These are phyloP conservation scores for Strobilomyces echinocephalus DNA, from an alignment of 768 basidiomycete genomes.

Conservation along the genomic window DNA sequence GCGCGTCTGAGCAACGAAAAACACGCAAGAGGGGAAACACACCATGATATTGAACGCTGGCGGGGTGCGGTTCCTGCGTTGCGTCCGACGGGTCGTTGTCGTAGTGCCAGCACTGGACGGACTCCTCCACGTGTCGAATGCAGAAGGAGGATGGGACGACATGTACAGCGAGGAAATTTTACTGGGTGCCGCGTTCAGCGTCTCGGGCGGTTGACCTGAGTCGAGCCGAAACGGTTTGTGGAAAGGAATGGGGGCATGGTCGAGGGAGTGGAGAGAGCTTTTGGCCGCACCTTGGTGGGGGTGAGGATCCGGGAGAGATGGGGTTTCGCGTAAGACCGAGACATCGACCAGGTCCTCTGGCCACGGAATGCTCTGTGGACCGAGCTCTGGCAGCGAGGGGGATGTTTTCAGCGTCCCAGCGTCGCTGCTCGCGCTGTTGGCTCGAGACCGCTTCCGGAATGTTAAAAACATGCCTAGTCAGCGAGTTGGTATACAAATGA, in stretches of 20 bases:
- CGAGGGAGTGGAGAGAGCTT: slow-evolving; percentile 55
- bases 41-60: slow-evolving; percentile 90
- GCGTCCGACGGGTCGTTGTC: slow-evolving; percentile 46
- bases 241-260: slow-evolving; percentile 61
- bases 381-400: slow-evolving; percentile 76
- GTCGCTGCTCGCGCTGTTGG: slow-evolving; percentile 36
- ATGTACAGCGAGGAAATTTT: slow-evolving; percentile 71
- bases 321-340: slow-evolving; percentile 51
- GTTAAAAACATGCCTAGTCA: slow-evolving; percentile 54
- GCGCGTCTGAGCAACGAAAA: slow-evolving; percentile 2
- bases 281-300: slow-evolving; percentile 64
- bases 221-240: slow-evolving; percentile 71
- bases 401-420: slow-evolving; percentile 57
- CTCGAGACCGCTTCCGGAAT: slow-evolving; percentile 60
- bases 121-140: slow-evolving; percentile 56
- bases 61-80: slow-evolving; percentile 59
- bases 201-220: slow-evolving; percentile 36
- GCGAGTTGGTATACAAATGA: slow-evolving; percentile 20
- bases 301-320: slow-evolving; percentile 28
- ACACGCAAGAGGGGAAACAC: slow-evolving; percentile 9
- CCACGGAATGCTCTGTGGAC: slow-evolving; percentile 75
- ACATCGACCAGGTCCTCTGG: slow-evolving; percentile 78
- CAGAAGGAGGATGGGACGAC: slow-evolving; percentile 51
- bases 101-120: slow-evolving; percentile 30
- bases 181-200: slow-evolving; percentile 31